These are phyloP conservation scores for Neonectria hederae DNA, from an alignment of 2,329 filamentous ascomycete genomes.

Conservation along the genomic window DNA sequence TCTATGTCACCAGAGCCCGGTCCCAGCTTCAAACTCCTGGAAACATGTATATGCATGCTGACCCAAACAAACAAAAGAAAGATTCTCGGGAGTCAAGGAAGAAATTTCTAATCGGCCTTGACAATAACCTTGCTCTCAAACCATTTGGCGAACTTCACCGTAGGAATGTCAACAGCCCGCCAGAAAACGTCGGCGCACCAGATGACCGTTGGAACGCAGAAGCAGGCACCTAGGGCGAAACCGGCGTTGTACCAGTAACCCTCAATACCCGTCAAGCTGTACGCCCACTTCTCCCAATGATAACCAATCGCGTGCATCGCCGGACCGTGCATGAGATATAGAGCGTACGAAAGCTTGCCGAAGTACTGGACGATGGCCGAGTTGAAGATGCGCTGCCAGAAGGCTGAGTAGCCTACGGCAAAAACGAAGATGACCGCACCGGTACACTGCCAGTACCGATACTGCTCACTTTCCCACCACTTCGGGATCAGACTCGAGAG, in stretches of 20 bases:
- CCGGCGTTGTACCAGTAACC: conserved; percentile 56
- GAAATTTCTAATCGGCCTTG: conserved; percentile 38
- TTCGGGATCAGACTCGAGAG: conserved; percentile 59
- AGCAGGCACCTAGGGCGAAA: conserved; percentile 56
- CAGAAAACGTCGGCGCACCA: conserved; percentile 67
- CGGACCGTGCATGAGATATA: conserved; percentile 70
- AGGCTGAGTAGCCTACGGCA: conserved; percentile 56
- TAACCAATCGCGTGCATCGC: conserved; percentile 64
- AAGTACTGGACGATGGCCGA: conserved; percentile 63
- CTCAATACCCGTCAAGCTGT: conserved; percentile 58
- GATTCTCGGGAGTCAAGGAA: background rate
- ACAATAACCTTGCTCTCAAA: conserved; percentile 56
- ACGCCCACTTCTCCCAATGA: conserved; percentile 59
- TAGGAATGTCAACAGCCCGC: conserved; percentile 64
- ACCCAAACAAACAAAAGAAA: background rate
- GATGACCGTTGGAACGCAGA: conserved; percentile 62
- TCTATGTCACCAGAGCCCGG: background rate
- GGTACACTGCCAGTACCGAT: conserved; percentile 66
- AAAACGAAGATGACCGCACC: conserved; percentile 64
- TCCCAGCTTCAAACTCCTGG: background rate
- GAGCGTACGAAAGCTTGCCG: conserved; percentile 67
- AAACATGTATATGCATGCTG: background rate
- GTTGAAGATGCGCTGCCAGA: conserved; percentile 62
- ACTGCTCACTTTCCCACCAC: conserved; percentile 59
- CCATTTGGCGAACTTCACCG: conserved; percentile 66